phyloP scores from a whole-genome alignment of 2,329 filamentous ascomycete species.

The Venturia pyrina region DNA sequence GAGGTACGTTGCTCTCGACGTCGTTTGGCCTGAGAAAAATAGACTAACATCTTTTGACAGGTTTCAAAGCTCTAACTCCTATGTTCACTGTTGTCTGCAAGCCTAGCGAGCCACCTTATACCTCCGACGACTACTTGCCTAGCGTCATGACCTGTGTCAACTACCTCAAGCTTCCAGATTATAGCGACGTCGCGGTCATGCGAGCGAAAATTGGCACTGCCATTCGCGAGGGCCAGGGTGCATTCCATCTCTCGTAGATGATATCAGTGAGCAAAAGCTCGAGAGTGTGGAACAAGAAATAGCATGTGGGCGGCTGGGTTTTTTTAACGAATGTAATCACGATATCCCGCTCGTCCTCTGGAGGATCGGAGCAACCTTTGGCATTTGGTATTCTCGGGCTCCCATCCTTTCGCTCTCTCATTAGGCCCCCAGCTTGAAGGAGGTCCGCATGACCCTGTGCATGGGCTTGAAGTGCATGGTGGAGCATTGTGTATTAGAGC shows the following conservation, averaged over 20 bases:
- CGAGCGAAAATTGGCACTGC: slow-evolving; percentile 71
- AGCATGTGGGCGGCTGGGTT: background rate
- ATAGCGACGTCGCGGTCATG: slow-evolving; percentile 68
- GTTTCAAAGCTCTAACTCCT: slow-evolving; percentile 91
- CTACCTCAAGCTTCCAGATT: slow-evolving; percentile 95
- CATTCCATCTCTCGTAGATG: slow-evolving; percentile 80
- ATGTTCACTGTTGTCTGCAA: slow-evolving; percentile 99
- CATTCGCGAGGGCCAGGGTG: slow-evolving; percentile 90
- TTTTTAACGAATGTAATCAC: background rate
- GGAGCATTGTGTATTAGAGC: background rate
- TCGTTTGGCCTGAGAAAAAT: background rate
- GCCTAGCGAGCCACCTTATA: slow-evolving; percentile 88
- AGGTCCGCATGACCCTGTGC: background rate
- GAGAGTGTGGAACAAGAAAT: background rate
- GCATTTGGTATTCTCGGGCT: background rate
- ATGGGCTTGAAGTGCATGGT: background rate
- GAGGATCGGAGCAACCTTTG: background rate
- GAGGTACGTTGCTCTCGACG: slow-evolving; percentile 52
- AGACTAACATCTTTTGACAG: slow-evolving; percentile 35
- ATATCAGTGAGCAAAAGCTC: background rate
- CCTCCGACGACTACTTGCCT: slow-evolving; percentile 94
- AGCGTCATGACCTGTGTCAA: slow-evolving; percentile 99
- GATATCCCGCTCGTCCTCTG: slow-evolving; percentile 1
- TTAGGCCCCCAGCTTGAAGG: background rate
- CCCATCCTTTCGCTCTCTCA: background rate